Conservation (phyloP, 106 monocot species). For the Allium cepa region DNA sequence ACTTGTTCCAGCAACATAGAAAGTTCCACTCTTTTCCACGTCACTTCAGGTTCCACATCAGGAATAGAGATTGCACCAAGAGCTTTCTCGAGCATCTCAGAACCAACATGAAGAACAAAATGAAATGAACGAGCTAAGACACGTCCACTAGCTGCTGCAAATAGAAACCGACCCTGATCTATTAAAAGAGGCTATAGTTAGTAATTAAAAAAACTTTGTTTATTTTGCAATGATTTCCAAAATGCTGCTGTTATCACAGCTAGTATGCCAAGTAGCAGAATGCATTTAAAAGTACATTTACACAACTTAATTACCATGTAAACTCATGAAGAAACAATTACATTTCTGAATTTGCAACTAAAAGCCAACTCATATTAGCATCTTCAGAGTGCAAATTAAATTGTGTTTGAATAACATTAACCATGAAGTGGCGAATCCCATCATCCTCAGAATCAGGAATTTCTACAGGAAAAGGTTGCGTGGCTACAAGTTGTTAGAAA, state of each 20-base stretch:
- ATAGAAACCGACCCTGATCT: slow-evolving; percentile 91
- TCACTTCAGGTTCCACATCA: slow-evolving; percentile 63
- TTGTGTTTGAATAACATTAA: slow-evolving; percentile 93
- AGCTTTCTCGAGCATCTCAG: slow-evolving; percentile 77
- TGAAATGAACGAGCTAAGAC: slow-evolving; percentile 83
- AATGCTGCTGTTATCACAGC: neutral
- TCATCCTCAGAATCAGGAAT: slow-evolving; percentile 57
- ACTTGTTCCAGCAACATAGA: slow-evolving; percentile 93
- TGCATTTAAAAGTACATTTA: too few species aligned
- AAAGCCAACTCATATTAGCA: slow-evolving; percentile 66
- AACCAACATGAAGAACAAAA: slow-evolving; percentile 85
- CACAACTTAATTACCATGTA: too few species aligned
- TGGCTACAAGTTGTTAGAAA: too few species aligned
- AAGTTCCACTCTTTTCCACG: slow-evolving; percentile 77
- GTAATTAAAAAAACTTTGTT: neutral
- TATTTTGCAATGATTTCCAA: too few species aligned
- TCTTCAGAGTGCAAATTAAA: slow-evolving; percentile 98
- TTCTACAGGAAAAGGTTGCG: slow-evolving; percentile 15
- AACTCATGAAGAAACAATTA: too few species aligned
- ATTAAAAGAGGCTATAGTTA: neutral
- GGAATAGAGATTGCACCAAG: slow-evolving; percentile 33
- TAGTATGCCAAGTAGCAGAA: too few species aligned
- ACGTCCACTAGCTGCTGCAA: slow-evolving; percentile 96
- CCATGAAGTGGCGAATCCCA: slow-evolving; percentile 89
- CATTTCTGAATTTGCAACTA: too few species aligned